Base-by-base conservation (phyloP, 2,329 filamentous ascomycete genomes). In the Aspergillus fumigatiaffinis region DNA sequence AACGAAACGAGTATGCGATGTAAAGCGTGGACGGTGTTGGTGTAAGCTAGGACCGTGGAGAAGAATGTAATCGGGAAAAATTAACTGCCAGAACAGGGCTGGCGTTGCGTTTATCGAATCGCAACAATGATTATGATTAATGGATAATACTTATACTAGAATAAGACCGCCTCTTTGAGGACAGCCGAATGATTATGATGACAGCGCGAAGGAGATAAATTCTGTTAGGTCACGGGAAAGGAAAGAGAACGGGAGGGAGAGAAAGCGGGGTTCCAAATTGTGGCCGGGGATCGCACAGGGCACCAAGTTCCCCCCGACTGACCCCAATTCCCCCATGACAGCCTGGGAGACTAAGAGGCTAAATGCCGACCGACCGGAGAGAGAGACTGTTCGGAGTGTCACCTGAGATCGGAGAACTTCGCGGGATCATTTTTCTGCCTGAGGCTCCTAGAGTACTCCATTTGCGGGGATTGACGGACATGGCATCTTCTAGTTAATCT, bases 231-330 rank as follows among this genome's bases (percentile, higher is more conserved):
- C 48, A 12, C 28, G 21, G 25, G 20, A 38, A 38, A 44, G 2
- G 25, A 29, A 47, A 44, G 26, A 44, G 28, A 12, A 35, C 6
- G 29, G 32, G 48, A 48, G 48, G 23, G 9, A 14, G 29, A 52
- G 51, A 38, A 53, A 55, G 54, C 55, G 50, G 56, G 42, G 44
- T 12, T 7, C 12, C 44, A 47, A 47, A 26, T 25, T 47, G 20
- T 47, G 44, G 20, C 42, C 42, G 63, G 63, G 64, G 58, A 58
- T 60, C 57, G 55, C 44, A 47, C 20, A 47, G 44, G 44, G 12
- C 20, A 14, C 20, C 20, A 9, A 46, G 42, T 23, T 3, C 8
- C 8, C 21, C n/a, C 42, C 10, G 21, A 46, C 20, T 23, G 21
- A 46, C 42, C n/a, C n/a, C 42, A 23, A 46, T 17, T 17, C 14